These are phyloP conservation scores for Phlebiopsis flavidoalba DNA, from an alignment of 768 basidiomycete genomes.

Conservation along the genomic window DNA sequence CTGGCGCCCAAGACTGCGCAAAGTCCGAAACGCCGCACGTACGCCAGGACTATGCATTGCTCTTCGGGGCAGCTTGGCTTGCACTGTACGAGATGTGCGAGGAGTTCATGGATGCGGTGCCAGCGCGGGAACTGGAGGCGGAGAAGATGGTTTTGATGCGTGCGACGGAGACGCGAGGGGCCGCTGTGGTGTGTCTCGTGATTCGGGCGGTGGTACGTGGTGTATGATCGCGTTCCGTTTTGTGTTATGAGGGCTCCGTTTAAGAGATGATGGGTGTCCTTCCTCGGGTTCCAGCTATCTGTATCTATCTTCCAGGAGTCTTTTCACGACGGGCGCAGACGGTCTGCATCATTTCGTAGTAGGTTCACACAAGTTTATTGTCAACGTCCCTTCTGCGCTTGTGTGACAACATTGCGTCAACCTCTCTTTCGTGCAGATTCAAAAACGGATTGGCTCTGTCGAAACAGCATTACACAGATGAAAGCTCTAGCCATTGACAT, in stretches of 20 bases:
- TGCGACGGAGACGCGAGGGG: slow-evolving; percentile 8
- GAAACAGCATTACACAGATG: not conserved
- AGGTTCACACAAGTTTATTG: slow-evolving; percentile 49
- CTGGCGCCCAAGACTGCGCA: slow-evolving; percentile 60
- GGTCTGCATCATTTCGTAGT: slow-evolving; percentile 13
- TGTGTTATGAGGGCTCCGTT: too few species aligned
- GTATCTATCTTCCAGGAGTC: slow-evolving; percentile 11
- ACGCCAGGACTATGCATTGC: slow-evolving; percentile 19
- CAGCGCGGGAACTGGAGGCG: too few species aligned
- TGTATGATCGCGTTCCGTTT: too few species aligned
- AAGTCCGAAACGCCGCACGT: slow-evolving; percentile 59
- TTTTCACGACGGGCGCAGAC: slow-evolving; percentile 17
- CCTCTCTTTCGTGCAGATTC: slow-evolving; percentile 68
- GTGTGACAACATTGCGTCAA: slow-evolving; percentile 66
- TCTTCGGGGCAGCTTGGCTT: slow-evolving; percentile 58
- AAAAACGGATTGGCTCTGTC: slow-evolving; percentile 64
- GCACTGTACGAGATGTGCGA: slow-evolving; percentile 72
- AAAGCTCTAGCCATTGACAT: not conserved
- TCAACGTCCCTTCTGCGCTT: slow-evolving; percentile 77
- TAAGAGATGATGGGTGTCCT: not conserved
- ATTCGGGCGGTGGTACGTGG: not conserved
- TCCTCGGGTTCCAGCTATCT: slow-evolving; percentile 4
- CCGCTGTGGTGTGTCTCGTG: too few species aligned
- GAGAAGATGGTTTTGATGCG: slow-evolving; percentile 52
- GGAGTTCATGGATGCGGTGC: slow-evolving; percentile 64